Percentiles rank a stretch among this genome's conserved stretches.
Conservation (phyloP, 495 filamentous ascomycete species). For the Hypoxylon perforatum region DNA sequence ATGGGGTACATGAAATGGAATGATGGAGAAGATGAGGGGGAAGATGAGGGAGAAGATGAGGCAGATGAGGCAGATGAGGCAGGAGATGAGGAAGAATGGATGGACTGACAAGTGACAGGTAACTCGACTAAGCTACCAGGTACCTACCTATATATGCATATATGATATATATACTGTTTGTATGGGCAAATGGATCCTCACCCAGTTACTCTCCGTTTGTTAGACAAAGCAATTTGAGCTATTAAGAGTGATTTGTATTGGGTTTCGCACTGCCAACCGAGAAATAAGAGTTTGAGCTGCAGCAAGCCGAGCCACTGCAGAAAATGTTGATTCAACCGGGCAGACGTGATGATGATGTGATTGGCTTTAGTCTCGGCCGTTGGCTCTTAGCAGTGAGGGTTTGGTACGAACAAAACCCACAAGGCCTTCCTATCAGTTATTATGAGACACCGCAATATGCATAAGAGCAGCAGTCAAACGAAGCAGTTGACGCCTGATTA, state of each 20-base stretch:
- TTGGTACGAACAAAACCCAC: constrained; percentile 10
- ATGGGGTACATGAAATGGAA: too few species aligned
- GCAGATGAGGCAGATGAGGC: neutral
- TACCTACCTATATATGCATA: too few species aligned
- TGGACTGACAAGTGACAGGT: neutral
- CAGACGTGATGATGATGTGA: constrained; percentile 12
- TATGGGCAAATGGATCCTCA: too few species aligned
- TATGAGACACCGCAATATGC: neutral
- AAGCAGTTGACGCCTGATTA: constrained; percentile 1
- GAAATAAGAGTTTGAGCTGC: neutral
- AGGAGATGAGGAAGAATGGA: neutral
- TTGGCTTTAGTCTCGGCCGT: neutral
- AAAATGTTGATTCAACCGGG: constrained; percentile 3
- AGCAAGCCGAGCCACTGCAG: constrained; percentile 7
- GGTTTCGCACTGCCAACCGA: neutral
- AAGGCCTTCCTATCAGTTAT: neutral
- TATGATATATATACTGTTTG: neutral
- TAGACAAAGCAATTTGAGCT: constrained; percentile 15
- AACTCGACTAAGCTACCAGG: neutral
- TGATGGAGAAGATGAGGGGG: neutral
- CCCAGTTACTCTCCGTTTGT: constrained; percentile 7
- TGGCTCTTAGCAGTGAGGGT: constrained; percentile 1
- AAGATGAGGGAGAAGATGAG: neutral
- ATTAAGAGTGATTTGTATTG: constrained; percentile 8
- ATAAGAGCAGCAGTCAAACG: neutral